A percentile compares a stretch with the other conserved stretches of the same genome.
These are phyloP conservation scores for Populus tomentosa DNA, from an alignment of 441 rosid genomes.

Conservation along the genomic window DNA sequence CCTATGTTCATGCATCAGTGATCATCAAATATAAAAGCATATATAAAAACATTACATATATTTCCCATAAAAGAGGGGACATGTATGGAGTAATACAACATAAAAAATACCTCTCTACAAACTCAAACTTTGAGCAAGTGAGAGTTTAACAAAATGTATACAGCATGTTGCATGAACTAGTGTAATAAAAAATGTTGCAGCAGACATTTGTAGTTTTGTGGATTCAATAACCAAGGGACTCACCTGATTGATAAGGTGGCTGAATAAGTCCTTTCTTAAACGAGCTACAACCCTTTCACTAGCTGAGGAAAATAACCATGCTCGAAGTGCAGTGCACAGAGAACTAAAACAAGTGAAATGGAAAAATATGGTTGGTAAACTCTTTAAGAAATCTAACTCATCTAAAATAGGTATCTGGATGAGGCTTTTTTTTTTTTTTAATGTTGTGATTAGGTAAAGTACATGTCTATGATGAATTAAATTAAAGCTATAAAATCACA, in stretches of 20 bases:
- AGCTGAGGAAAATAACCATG: slow-evolving; percentile 86
- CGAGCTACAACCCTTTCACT: slow-evolving; percentile 97
- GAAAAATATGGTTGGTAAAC: neutral
- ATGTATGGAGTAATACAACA: neutral
- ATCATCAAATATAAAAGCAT: neutral
- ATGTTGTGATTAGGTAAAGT: neutral
- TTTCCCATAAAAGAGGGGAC: neutral
- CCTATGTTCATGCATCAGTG: too few species aligned
- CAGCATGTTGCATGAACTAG: neutral
- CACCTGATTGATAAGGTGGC: slow-evolving; percentile 83
- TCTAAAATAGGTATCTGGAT: neutral
- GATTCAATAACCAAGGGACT: neutral
- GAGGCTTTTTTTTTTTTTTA: neutral
- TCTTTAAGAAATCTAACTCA: neutral
- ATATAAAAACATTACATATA: neutral
- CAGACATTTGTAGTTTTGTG: neutral
- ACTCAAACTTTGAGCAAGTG: neutral
- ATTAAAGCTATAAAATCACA: neutral
- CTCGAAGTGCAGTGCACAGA: slow-evolving; percentile 72
- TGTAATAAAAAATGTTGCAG: neutral
- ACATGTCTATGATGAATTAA: neutral
- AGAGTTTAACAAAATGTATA: neutral
- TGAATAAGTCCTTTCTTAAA: slow-evolving; percentile 71
- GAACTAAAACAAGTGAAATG: slow-evolving; percentile 45
- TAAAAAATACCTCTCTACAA: neutral